Percentiles rank a stretch among this genome's conserved stretches.
These are phyloP conservation scores for Tolypocladium pustulatum DNA, from an alignment of 2,329 filamentous ascomycete genomes.

Conservation along the genomic window DNA sequence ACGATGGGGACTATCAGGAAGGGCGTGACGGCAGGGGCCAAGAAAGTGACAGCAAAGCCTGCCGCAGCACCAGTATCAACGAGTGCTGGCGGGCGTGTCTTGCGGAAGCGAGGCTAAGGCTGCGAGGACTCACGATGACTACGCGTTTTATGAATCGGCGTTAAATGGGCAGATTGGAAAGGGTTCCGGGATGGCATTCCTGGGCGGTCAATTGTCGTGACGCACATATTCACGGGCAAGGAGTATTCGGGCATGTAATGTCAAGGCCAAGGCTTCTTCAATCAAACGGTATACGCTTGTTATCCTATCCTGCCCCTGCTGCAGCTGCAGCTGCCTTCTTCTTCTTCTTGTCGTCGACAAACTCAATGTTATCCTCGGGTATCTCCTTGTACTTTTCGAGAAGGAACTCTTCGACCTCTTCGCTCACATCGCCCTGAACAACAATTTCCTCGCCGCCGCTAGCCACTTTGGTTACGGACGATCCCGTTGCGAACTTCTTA, in stretches of 20 bases:
- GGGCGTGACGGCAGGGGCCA: conserved; percentile 36
- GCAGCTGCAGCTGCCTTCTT: conserved; percentile 27
- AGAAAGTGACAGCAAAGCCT: conserved; percentile 35
- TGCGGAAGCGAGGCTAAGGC: conserved; percentile 40
- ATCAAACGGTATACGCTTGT: conserved; percentile 1
- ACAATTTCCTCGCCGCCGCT: conserved; percentile 91
- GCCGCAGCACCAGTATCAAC: conserved; percentile 27
- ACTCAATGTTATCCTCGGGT: conserved; percentile 89
- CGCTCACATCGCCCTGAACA: conserved; percentile 91
- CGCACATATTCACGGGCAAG: conserved; percentile 3
- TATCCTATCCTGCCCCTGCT: conserved; percentile 6
- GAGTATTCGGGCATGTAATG: conserved; percentile 4
- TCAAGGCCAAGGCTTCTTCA: not conserved
- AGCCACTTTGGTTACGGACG: conserved; percentile 80
- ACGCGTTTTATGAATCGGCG: conserved; percentile 3
- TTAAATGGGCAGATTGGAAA: conserved; percentile 1
- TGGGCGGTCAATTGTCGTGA: not conserved
- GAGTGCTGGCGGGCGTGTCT: conserved; percentile 37
- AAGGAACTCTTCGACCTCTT: conserved; percentile 87
- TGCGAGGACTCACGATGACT: conserved; percentile 3
- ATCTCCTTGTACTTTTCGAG: conserved; percentile 81
- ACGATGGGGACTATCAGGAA: conserved; percentile 45
- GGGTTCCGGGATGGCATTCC: not conserved
- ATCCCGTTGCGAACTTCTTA: conserved; percentile 96
- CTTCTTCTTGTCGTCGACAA: conserved; percentile 96